Base-by-base conservation (phyloP, 108 stramenopile species). In the Fragilaria crotonensis region DNA sequence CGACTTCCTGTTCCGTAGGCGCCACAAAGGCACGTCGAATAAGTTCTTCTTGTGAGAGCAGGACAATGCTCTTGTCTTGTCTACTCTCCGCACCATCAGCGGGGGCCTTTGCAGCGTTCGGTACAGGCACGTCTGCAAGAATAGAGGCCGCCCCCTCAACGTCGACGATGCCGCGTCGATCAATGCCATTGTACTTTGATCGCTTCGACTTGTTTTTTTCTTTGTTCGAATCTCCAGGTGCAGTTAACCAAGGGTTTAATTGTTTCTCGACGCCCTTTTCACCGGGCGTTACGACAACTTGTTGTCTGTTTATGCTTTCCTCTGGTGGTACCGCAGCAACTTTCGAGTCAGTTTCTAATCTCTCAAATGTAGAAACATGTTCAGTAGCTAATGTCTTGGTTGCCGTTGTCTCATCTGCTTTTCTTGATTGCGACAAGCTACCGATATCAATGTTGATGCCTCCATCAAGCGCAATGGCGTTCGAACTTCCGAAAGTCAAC, bases 21-120 rank as follows among this genome's bases (percentile, higher is more conserved):
- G 88, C 71, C 4, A 94, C 96, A 75, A 99, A 99, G 17, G 96
- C 96, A 30, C 83, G 76, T 7, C 77, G 63, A 0, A 99, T 92
- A 22, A 99, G 71, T 65, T 97, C 92, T 47, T 83, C 93, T 68
- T 98, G 95, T 30, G 69, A 66, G 52, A 82, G 54, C 19, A n/a
- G n/a, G 11, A 67, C 58, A 23, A 77, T 66, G 52, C 52, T 58
- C 36, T 66, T 74, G 25, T 46, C 47, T 21, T 30, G 23, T 19
- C 9, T 41, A 18, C 52, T 25, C 11, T 54, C 36, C 4, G 53
- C 23, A 33, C 19, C 31, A 11, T 59, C 3, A 28, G 48, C 45
- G 0, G 57, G n/a, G 17, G 28, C 28, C 41, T 53, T 47, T 9
- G 25, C 33, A 17, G 7, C 31, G 45, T 19, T 56, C n/a, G n/a